These are phyloP conservation scores for Hypoxylon trugodes DNA, from an alignment of 495 filamentous ascomycete species.

Conservation along the genomic window DNA sequence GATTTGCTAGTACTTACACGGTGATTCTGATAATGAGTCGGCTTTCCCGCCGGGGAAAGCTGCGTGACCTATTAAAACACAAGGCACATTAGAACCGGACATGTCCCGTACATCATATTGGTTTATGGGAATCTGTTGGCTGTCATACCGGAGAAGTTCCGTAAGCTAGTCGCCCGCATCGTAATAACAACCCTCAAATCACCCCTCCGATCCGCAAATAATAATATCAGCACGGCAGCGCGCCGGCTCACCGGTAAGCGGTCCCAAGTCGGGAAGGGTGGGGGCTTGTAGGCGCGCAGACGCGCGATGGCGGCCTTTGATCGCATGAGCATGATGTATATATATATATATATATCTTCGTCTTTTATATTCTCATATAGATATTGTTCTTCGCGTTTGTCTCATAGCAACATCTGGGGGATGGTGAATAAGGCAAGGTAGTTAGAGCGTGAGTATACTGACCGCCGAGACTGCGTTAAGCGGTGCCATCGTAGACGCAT, in stretches of 20 bases:
- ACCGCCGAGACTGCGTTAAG: slow-evolving; percentile 65
- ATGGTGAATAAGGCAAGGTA: slow-evolving; percentile 13
- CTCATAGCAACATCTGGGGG: neutral
- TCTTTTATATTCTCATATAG: neutral
- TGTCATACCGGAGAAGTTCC: slow-evolving; percentile 61
- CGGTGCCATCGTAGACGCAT: slow-evolving; percentile 63
- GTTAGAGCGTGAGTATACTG: slow-evolving; percentile 43
- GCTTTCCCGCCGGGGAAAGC: slow-evolving; percentile 84
- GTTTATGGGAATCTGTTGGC: neutral
- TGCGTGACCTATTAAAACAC: slow-evolving; percentile 69
- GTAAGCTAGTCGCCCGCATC: slow-evolving; percentile 78
- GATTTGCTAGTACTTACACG: slow-evolving; percentile 46
- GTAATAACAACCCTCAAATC: slow-evolving; percentile 86
- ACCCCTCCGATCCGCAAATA: slow-evolving; percentile 81
- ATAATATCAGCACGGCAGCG: slow-evolving; percentile 83
- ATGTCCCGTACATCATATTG: too few species aligned
- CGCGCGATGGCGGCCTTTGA: slow-evolving; percentile 77
- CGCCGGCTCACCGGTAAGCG: slow-evolving; percentile 72
- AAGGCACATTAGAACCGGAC: slow-evolving; percentile 9
- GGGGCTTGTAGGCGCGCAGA: slow-evolving; percentile 73
- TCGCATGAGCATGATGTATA: slow-evolving; percentile 37
- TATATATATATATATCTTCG: neutral
- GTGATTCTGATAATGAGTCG: slow-evolving; percentile 56
- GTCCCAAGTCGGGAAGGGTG: slow-evolving; percentile 63
- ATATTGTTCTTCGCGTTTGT: too few species aligned